Conservation (phyloP, 352 stramenopile genomes). For the Phytophthora agathidicida region DNA sequence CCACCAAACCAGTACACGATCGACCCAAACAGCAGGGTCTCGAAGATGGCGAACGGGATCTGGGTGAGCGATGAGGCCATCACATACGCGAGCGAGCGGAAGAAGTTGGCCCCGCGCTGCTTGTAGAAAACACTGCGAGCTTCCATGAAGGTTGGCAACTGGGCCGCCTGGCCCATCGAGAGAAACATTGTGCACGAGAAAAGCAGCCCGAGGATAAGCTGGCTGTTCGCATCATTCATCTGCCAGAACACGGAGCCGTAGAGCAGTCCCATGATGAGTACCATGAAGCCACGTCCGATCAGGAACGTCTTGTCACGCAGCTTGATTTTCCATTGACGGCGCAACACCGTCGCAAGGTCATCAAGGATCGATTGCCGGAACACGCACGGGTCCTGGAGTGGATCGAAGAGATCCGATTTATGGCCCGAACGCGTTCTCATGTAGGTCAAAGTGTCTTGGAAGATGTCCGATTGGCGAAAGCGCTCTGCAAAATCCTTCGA, state of each 20-base stretch:
- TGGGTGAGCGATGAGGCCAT: constrained; percentile 56
- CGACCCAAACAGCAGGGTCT: constrained; percentile 86
- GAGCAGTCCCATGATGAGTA: constrained; percentile 66
- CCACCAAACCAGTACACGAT: constrained; percentile 92
- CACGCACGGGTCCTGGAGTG: constrained; percentile 21
- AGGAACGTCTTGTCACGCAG: constrained; percentile 58
- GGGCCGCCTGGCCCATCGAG: constrained; percentile 77
- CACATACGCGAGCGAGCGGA: constrained; percentile 82
- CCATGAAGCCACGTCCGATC: constrained; percentile 52
- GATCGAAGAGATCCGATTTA: constrained; percentile 20
- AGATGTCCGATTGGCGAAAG: constrained; percentile 60
- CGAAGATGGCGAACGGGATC: constrained; percentile 63
- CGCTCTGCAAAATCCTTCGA: constrained; percentile 51
- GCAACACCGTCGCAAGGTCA: constrained; percentile 49
- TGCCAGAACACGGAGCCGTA: constrained; percentile 76
- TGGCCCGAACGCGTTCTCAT: too few species aligned
- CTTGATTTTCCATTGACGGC: constrained; percentile 76
- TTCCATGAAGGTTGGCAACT: constrained; percentile 84
- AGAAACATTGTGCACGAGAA: constrained; percentile 91
- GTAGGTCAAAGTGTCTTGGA: constrained; percentile 51
- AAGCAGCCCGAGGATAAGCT: constrained; percentile 82
- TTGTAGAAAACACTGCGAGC: constrained; percentile 88
- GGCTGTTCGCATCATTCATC: constrained; percentile 53
- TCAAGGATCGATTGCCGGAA: constrained; percentile 63
- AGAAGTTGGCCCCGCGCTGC: constrained; percentile 90